Evolutionary conservation across 2,329 filamentous ascomycete species (phyloP).

Genomic region (Fusarium pseudograminearum): DNA sequence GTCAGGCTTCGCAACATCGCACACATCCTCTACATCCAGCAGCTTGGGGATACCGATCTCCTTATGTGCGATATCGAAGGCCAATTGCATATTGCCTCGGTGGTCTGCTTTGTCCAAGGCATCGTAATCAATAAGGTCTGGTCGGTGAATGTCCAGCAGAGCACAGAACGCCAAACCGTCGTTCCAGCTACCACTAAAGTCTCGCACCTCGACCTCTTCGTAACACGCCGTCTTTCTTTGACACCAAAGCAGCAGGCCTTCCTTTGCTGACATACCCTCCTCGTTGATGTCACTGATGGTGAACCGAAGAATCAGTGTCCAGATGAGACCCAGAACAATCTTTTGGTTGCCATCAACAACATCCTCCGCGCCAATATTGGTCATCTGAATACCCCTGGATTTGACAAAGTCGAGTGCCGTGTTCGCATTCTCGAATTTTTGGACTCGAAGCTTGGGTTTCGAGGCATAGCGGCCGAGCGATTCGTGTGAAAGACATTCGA

Average conservation of each 20-base stretch:
- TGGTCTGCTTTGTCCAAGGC: constrained; percentile 93
- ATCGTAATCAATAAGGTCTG: constrained; percentile 97
- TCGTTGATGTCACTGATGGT: constrained; percentile 99
- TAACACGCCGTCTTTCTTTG: constrained; percentile 99
- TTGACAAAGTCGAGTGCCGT: constrained; percentile 94
- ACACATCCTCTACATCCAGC: constrained; percentile 97
- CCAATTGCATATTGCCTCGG: constrained; percentile 96
- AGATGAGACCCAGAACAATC: constrained; percentile 96
- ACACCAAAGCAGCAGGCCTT: constrained; percentile 95
- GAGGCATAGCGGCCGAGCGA: constrained; percentile 97
- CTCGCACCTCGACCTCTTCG: constrained; percentile 93
- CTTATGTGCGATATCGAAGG: constrained; percentile 94
- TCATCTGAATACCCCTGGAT: constrained; percentile 92
- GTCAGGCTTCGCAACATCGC: constrained; percentile 94
- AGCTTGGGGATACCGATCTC: constrained; percentile 97
- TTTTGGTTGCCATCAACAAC: constrained; percentile 98
- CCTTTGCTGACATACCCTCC: constrained; percentile 97
- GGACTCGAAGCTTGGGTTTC: constrained; percentile 94
- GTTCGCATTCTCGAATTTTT: constrained; percentile 98
- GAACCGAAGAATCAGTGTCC: constrained; percentile 97
- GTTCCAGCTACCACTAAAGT: constrained; percentile 98
- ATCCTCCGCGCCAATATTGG: constrained; percentile 98
- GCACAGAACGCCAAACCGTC: constrained; percentile 97
- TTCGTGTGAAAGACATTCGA: constrained; percentile 95
- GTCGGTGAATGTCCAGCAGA: constrained; percentile 94